Evolutionary conservation across 768 basidiomycete genomes (phyloP).

Genomic region (Leccinellum albellum): DNA sequence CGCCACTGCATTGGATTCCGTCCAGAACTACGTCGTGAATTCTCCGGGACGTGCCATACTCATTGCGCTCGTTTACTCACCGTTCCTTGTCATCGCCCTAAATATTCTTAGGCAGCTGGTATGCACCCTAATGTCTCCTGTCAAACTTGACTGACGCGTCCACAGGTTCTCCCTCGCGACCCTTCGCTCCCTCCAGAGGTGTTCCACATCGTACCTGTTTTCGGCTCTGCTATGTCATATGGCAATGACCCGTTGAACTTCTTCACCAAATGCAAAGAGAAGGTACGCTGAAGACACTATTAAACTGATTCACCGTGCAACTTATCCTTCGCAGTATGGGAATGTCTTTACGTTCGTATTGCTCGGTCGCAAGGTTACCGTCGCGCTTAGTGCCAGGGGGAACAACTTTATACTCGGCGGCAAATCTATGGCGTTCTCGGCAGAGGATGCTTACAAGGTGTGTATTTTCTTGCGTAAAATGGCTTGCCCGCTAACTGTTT

Average conservation of each 20-base stretch:
- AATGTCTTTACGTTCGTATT: conserved; percentile 96
- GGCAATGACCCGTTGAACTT: conserved; percentile 93
- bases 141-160: neutral
- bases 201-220: conserved; percentile 86
- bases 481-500: neutral
- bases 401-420: conserved; percentile 95
- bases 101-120: conserved; percentile 83
- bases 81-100: conserved; percentile 61
- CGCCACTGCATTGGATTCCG: conserved; percentile 14
- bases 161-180: conserved; percentile 63
- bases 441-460: conserved; percentile 96
- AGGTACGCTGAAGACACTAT: conserved; percentile 45
- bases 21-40: conserved; percentile 18
- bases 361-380: conserved; percentile 86
- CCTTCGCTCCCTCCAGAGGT: conserved; percentile 81
- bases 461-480: conserved; percentile 11
- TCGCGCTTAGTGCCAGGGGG: conserved; percentile 85
- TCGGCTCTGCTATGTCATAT: conserved; percentile 87
- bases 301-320: neutral
- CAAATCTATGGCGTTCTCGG: conserved; percentile 86
- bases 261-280: conserved; percentile 72
- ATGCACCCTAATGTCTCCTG: conserved; percentile 20
- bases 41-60: conserved; percentile 30
- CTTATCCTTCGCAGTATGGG: conserved; percentile 62
- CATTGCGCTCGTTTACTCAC: conserved; percentile 57